Evolutionary conservation across 768 basidiomycete species (phyloP).

Genomic region (Serendipita sp.): DNA sequence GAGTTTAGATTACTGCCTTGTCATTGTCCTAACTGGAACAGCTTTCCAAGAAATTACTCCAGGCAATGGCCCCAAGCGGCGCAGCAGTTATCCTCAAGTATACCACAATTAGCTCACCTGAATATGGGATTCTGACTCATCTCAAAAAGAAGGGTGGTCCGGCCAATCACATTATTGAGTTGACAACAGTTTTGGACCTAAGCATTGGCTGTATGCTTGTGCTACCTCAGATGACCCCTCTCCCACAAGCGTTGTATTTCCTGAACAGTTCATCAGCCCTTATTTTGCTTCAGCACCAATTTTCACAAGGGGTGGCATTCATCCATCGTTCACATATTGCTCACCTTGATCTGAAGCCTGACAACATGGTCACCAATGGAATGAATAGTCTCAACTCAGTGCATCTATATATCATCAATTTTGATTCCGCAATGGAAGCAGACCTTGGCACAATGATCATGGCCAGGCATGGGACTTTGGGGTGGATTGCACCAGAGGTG

Average conservation of each 20-base stretch:
- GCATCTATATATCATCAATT: not conserved
- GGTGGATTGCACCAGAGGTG: not conserved
- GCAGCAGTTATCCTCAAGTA: not conserved
- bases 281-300: not conserved
- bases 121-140: not conserved
- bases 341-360: constrained; percentile 5
- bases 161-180: not conserved
- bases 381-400: not conserved
- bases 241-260: not conserved
- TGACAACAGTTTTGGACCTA: not conserved
- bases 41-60: not conserved
- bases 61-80: not conserved
- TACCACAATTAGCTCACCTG: not conserved
- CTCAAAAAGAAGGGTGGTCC: not conserved
- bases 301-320: not conserved
- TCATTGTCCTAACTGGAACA: not conserved
- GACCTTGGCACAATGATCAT: not conserved
- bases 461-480: not conserved
- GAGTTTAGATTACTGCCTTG: not conserved
- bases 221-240: not conserved
- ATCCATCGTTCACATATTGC: not conserved
- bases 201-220: not conserved
- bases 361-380: not conserved
- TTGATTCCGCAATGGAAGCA: not conserved
- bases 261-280: not conserved